Evolutionary conservation across 345 rosid genomes (phyloP).

Genomic region (Sisymbrium altissimum): DNA sequence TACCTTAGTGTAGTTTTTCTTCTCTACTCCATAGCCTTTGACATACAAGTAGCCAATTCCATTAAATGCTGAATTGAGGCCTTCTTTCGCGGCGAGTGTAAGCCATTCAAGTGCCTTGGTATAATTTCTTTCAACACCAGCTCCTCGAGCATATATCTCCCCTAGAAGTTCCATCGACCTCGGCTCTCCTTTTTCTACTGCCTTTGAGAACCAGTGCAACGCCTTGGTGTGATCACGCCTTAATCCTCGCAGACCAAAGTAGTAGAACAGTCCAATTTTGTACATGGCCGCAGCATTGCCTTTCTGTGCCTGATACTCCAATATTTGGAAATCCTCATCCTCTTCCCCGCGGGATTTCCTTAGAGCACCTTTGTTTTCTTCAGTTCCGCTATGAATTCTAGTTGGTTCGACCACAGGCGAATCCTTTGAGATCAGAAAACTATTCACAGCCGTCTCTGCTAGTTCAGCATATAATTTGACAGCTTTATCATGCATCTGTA

Average conservation of each 20-base stretch:
- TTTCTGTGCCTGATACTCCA: conserved; percentile 96
- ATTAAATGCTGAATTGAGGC: conserved; percentile 84
- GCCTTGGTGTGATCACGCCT: conserved; percentile 90
- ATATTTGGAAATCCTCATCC: conserved; percentile 94
- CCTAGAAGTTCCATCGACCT: conserved; percentile 97
- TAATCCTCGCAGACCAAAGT: conserved; percentile 94
- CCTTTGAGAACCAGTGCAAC: conserved; percentile 78
- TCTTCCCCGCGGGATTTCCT: conserved; percentile 95
- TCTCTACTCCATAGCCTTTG: conserved; percentile 94
- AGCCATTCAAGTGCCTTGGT: conserved; percentile 95
- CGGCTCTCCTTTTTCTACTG: conserved; percentile 89
- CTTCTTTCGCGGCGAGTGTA: conserved; percentile 73
- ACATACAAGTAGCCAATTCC: conserved; percentile 96
- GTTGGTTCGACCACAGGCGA: conserved; percentile 84
- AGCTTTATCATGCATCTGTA: conserved; percentile 86
- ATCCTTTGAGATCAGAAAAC: conserved; percentile 88
- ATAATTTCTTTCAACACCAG: conserved; percentile 96
- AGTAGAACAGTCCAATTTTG: conserved; percentile 82
- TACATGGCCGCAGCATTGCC: conserved; percentile 91
- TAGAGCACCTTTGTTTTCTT: conserved; percentile 90
- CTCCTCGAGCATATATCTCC: conserved; percentile 97
- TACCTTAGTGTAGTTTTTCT: conserved; percentile 92
- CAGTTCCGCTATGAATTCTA: conserved; percentile 90
- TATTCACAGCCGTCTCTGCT: conserved; percentile 89
- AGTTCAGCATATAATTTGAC: conserved; percentile 77